Conservation (phyloP, 441 rosid species). For the Adansonia rubrostipa region DNA sequence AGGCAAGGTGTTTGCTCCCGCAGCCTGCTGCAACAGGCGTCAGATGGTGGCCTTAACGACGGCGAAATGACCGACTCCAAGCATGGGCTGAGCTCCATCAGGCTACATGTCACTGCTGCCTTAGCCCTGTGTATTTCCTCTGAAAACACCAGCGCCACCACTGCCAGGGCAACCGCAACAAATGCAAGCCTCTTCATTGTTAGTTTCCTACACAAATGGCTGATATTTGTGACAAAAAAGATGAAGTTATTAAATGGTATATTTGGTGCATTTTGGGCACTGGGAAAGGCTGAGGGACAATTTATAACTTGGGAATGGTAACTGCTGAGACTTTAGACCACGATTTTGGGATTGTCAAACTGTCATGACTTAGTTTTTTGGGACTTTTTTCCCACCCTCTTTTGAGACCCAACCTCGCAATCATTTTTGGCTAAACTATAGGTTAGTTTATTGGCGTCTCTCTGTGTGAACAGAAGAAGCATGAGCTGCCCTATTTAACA, state of each 20-base stretch:
- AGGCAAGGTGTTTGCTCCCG: conserved; percentile 51
- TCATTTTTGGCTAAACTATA: too few relatives aligned
- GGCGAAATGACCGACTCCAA: conserved; percentile 30
- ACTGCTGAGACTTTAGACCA: too few relatives aligned
- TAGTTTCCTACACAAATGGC: neutral
- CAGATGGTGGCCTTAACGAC: conserved; percentile 30
- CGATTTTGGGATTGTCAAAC: too few relatives aligned
- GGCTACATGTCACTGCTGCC: conserved; percentile 35
- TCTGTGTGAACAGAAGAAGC: too few relatives aligned
- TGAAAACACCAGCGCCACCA: neutral
- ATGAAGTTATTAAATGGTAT: neutral
- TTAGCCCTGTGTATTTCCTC: conserved; percentile 5
- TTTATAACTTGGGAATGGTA: neutral
- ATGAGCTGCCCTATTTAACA: too few relatives aligned
- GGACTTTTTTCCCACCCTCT: too few relatives aligned
- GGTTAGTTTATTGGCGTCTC: too few relatives aligned
- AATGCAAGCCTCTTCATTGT: conserved; percentile 8
- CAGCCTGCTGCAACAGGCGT: conserved; percentile 45
- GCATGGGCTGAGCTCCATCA: conserved; percentile 42
- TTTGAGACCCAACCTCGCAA: too few relatives aligned
- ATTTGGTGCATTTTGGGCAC: neutral
- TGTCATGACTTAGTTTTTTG: too few relatives aligned
- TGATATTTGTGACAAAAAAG: neutral
- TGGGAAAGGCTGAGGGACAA: neutral
- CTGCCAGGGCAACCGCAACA: conserved; percentile 14